A percentile compares a stretch with the other conserved stretches of the same genome.
Conservation (phyloP, 2,329 filamentous ascomycete species). For the Pestalotiopsis sp. region DNA sequence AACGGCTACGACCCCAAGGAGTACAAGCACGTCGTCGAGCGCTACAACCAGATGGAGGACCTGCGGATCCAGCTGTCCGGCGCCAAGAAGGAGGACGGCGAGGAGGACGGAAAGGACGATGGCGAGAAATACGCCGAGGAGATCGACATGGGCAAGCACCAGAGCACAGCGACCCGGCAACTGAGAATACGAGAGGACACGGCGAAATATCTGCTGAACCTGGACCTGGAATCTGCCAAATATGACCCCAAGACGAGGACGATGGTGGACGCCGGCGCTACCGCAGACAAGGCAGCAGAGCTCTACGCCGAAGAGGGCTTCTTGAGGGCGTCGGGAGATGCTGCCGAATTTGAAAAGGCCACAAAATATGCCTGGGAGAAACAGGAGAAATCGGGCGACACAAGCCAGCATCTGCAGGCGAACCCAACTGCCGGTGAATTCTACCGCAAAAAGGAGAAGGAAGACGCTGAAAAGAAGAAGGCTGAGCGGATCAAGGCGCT, state of each 20-base stretch:
- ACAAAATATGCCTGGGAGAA: conserved; percentile 94
- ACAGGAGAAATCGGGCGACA: conserved; percentile 79
- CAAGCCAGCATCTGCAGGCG: conserved; percentile 87
- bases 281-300: conserved; percentile 76
- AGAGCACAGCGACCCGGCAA: conserved; percentile 88
- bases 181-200: conserved; percentile 94
- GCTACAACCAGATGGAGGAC: conserved; percentile 85
- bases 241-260: conserved; percentile 96
- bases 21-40: conserved; percentile 84
- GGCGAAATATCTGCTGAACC: conserved; percentile 91
- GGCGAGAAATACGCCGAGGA: conserved; percentile 88
- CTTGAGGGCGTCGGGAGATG: conserved; percentile 85
- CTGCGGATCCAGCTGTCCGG: conserved; percentile 57
- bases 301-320: conserved; percentile 93
- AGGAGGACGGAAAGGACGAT: conserved; percentile 53
- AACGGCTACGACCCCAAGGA: conserved; percentile 94
- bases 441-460: conserved; percentile 75
- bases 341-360: conserved; percentile 87
- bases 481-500: conserved; percentile 70
- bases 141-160: conserved; percentile 93
- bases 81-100: conserved; percentile 52
- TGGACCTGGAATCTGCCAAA: conserved; percentile 94
- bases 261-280: conserved; percentile 84
- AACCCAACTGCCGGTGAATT: conserved; percentile 94
- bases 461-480: conserved; percentile 71